Evolutionary conservation across 192 early-diverging fungal genomes (phyloP).

Genomic region (Dissophora globulifera): DNA sequence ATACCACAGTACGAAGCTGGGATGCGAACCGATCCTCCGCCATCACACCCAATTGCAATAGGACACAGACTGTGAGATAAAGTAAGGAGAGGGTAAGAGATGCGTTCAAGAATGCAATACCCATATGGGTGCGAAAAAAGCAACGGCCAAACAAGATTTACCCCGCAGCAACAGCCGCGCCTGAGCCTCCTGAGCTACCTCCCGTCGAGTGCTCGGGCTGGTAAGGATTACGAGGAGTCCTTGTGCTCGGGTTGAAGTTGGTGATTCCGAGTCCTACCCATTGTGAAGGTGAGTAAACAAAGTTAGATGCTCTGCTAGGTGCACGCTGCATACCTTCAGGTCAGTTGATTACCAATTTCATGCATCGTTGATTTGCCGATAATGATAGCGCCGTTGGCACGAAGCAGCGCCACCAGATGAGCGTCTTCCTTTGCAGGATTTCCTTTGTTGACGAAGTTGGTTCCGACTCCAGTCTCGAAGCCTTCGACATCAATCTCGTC

Average conservation of each 20-base stretch:
- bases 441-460: slow-evolving; percentile 65
- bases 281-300: too few species aligned
- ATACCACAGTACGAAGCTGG: slow-evolving; percentile 78
- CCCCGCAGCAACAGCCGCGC: slow-evolving; percentile 68
- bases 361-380: slow-evolving; percentile 79
- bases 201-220: slow-evolving; percentile 66
- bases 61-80: slow-evolving; percentile 57
- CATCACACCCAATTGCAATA: slow-evolving; percentile 77
- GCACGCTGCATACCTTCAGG: neutral
- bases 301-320: neutral
- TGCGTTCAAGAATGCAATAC: neutral
- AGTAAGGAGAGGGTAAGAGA: neutral
- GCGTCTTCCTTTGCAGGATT: slow-evolving; percentile 62
- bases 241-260: slow-evolving; percentile 68
- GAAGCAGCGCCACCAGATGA: slow-evolving; percentile 58
- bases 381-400: slow-evolving; percentile 70
- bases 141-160: too few species aligned
- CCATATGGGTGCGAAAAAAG: too few species aligned
- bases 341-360: slow-evolving; percentile 70
- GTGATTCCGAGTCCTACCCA: slow-evolving; percentile 61
- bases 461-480: slow-evolving; percentile 66
- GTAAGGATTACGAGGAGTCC: slow-evolving; percentile 74
- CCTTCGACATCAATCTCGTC: slow-evolving; percentile 73
- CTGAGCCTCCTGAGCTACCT: slow-evolving; percentile 78
- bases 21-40: slow-evolving; percentile 75